Evolutionary conservation across 768 basidiomycete genomes (phyloP), one percentile per base, ranked within the genome.

Genomic region (Tulasnella calospora): DNA sequence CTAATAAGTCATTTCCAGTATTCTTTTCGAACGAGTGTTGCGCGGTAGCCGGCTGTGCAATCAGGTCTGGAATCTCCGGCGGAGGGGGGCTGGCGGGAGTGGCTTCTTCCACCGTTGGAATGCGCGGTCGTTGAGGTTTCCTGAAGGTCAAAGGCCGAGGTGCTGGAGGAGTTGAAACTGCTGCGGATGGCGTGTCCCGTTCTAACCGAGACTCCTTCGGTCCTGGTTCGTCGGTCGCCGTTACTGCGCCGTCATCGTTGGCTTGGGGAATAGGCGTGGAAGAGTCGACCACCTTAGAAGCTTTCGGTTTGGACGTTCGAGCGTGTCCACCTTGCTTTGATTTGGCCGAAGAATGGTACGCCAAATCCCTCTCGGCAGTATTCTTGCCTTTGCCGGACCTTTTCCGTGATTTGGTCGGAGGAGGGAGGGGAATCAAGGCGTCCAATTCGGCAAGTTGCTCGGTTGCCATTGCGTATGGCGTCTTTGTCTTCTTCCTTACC

Each of bases 401-500:
- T 41, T 78, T 78, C 40, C 70, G 40, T 67, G 71, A 40, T 23
- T 36, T 46, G 9, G 40, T 47, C 44, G 77, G 69, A 19, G 69
- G 69, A 33, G 55, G 38, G 21, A 41, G 61, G 3, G 55, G 38
- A 44, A 78, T 78, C 40, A 38, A 33, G 30, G 51, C 75, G 36
- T 76, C 61, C 38, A 71, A 21, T 33, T 78, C 27, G 17, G n/a
- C 61, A 9, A 78, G 51, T 27, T 71, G 61, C 35, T 78, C 77
- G 27, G 40, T 78, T 19, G 67, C 77, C 61, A 72, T 33, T 27
- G 67, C 77, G 9, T 67, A 71, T 10, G 71, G 61, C 3, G 77
- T 78, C 70, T 78, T 78, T 21, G 77, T 70, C 67, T 71, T 78
- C 44, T 78, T 78, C 70, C 77, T 61, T 27, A 44, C 77, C 23